Base-by-base conservation (phyloP, 345 rosid genomes). In the Lumnitzera littorea region DNA sequence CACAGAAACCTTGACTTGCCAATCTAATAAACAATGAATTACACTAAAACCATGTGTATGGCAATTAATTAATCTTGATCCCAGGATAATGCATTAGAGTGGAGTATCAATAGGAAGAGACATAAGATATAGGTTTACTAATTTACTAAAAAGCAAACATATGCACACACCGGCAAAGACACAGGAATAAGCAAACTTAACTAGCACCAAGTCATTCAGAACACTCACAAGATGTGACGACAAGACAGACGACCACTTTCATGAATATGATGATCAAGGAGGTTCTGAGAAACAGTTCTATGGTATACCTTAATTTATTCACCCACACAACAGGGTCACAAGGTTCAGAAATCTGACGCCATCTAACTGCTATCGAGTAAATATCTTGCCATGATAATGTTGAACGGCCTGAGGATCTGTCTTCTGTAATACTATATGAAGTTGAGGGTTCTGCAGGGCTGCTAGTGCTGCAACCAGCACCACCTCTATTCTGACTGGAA, bases 271-370 rank as follows among this genome's bases (percentile, higher is more conserved):
- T 7, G 10, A 36, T 36, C 43, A 36, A 36, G 43, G 43, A 36
- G 43, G 9, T 36, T 36, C 9, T 36, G 43, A 36, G 43, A 36
- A 36, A 36, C 11, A 9, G 43, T 36, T 5, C 43, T 41, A 54
- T 56, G 46, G 17, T 43, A 55, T 77, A 89, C 94, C 96, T 84
- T 73, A 92, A 79, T 73, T 84, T 89, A 83, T 92, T 82, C 66
- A 92, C 82, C 98, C 98, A 92, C 59, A 92, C 96, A 70, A 92
- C 97, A 36, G 97, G 96, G 58, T 92, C 96, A 75, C 97, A 92
- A 69, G 98, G 98, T 77, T 92, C 97, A 71, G 98, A 92, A 68
- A 92, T 87, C 81, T 92, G 98, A 72, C 98, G 87, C 98, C 98
- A 92, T 81, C 75, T 85, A 59, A 89, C 94, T 70, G 96, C 96